Evolutionary conservation across 768 basidiomycete genomes (phyloP).

Genomic region (Tremella mesenterica): DNA sequence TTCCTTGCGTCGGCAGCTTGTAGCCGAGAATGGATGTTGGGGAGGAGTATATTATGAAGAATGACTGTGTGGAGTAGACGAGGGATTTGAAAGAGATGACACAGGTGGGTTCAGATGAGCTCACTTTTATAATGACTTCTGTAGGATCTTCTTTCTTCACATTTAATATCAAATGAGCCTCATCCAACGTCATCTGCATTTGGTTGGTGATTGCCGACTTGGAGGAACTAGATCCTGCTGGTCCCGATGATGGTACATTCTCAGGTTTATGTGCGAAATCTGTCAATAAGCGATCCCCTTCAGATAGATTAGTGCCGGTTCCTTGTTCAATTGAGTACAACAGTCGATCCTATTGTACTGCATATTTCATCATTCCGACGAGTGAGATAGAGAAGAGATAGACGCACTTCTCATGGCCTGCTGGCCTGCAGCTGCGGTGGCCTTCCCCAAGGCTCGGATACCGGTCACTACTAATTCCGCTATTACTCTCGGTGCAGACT

Average conservation of each 20-base stretch:
- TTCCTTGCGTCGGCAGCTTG: no score
- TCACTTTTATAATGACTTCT: slow-evolving; percentile 66
- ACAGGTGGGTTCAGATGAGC: no score
- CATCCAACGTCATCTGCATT: slow-evolving; percentile 87
- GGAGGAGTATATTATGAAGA: no score
- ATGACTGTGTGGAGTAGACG: neutral
- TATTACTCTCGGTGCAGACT: slow-evolving; percentile 28
- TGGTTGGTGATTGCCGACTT: slow-evolving; percentile 68
- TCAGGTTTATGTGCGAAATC: slow-evolving; percentile 79
- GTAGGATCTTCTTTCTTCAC: slow-evolving; percentile 62
- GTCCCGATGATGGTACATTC: slow-evolving; percentile 60
- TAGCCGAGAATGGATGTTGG: no score
- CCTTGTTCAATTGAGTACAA: neutral
- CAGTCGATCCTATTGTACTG: neutral
- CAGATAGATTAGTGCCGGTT: neutral
- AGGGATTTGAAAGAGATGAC: neutral
- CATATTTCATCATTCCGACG: neutral
- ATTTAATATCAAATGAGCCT: slow-evolving; percentile 88
- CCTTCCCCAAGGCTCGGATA: slow-evolving; percentile 60
- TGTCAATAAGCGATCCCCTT: slow-evolving; percentile 38
- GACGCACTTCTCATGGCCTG: slow-evolving; percentile 86
- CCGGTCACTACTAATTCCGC: slow-evolving; percentile 28
- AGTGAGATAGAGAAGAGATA: neutral
- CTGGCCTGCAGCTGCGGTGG: slow-evolving; percentile 75
- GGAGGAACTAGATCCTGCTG: slow-evolving; percentile 52